These are phyloP conservation scores for Lentinula raphanica DNA, from an alignment of 768 basidiomycete genomes.

Conservation along the genomic window DNA sequence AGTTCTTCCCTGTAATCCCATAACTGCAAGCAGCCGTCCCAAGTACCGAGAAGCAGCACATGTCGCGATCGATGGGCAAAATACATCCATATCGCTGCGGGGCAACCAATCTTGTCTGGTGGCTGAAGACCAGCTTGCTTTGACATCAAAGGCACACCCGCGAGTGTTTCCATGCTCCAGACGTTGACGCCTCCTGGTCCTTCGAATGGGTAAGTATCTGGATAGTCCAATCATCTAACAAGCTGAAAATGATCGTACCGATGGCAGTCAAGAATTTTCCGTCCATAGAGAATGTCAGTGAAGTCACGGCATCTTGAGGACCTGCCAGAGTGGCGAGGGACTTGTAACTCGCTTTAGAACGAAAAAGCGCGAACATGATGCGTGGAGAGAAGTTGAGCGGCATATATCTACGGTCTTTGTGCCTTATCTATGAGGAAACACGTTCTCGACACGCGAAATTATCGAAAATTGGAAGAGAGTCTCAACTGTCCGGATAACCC, in stretches of 20 bases:
- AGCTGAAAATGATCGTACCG: neutral
- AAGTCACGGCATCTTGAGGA: neutral
- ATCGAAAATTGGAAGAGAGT: too few relatives aligned
- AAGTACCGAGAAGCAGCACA: neutral
- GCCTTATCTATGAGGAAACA: too few relatives aligned
- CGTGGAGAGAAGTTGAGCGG: neutral
- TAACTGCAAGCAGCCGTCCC: neutral
- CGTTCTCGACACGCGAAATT: too few relatives aligned
- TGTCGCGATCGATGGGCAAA: neutral
- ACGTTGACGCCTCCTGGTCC: neutral
- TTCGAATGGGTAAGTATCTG: neutral
- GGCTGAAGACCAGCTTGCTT: neutral
- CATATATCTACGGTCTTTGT: neutral
- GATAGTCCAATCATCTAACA: neutral
- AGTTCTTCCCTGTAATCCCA: neutral
- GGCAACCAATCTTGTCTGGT: neutral
- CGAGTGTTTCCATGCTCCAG: neutral
- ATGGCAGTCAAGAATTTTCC: neutral
- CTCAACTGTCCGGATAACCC: too few relatives aligned
- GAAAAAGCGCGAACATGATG: neutral
- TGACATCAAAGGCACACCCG: neutral
- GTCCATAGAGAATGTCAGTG: neutral
- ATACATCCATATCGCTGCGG: neutral
- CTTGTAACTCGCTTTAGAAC: neutral
- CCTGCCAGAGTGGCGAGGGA: neutral